Conservation (phyloP, 768 basidiomycete species). For the Boletus barrowsii region DNA sequence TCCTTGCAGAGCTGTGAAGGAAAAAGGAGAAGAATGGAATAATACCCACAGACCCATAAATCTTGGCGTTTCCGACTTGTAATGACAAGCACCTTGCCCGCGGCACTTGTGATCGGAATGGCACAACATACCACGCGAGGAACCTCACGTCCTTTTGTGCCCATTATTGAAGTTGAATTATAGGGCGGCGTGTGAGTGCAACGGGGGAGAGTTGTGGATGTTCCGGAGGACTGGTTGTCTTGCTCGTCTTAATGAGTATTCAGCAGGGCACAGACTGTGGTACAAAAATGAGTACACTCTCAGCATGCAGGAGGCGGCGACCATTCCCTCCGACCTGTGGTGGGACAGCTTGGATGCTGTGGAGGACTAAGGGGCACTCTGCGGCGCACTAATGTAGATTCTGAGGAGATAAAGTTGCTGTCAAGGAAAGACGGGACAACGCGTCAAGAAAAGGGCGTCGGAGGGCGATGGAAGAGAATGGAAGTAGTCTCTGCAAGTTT, state of each 20-base stretch:
- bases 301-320: background rate
- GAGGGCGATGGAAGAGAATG: conserved; percentile 11
- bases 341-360: conserved; percentile 1
- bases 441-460: conserved; percentile 6
- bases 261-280: background rate
- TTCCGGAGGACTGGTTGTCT: background rate
- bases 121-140: conserved; percentile 91
- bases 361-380: conserved; percentile 12
- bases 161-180: conserved; percentile 31
- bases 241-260: conserved; percentile 1
- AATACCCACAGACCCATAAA: conserved; percentile 83
- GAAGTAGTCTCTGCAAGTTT: conserved; percentile 18
- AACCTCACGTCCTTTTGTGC: conserved; percentile 71
- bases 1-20: background rate
- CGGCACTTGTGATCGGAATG: conserved; percentile 73
- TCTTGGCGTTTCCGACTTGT: conserved; percentile 81
- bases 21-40: conserved; percentile 4
- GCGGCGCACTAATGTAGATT: conserved; percentile 7
- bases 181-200: conserved; percentile 1
- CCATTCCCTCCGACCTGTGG: conserved; percentile 6
- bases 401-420: background rate
- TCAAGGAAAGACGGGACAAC: conserved; percentile 8
- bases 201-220: background rate
- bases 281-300: conserved; percentile 7
- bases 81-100: conserved; percentile 77